These are phyloP conservation scores for Bryum argenteum DNA, from an alignment of 225 moss, liverwort and hornwort species.

Conservation along the genomic window DNA sequence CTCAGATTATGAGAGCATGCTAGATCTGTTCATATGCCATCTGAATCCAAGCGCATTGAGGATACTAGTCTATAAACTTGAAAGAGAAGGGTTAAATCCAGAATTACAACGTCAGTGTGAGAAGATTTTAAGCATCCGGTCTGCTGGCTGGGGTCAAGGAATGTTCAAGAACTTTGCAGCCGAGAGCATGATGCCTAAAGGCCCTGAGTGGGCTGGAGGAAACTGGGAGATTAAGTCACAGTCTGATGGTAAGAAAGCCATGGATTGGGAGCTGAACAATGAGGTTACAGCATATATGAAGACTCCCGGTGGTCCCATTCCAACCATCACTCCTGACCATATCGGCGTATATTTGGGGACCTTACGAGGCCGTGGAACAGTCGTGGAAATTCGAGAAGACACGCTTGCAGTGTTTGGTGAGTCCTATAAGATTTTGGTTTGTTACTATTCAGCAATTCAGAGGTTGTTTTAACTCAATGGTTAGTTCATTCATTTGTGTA, in stretches of 20 bases:
- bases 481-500: constrained; percentile 1
- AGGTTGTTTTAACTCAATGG: not conserved
- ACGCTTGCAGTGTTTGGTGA: constrained; percentile 72
- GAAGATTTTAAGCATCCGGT: constrained; percentile 85
- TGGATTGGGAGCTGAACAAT: constrained; percentile 95
- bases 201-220: constrained; percentile 96
- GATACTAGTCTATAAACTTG: constrained; percentile 85
- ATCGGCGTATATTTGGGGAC: constrained; percentile 98
- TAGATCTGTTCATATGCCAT: constrained; percentile 95
- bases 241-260: constrained; percentile 69
- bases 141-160: constrained; percentile 91
- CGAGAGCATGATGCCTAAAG: constrained; percentile 99
- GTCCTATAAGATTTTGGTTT: not conserved
- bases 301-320: constrained; percentile 83
- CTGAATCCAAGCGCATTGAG: constrained; percentile 97
- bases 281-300: constrained; percentile 99
- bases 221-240: constrained; percentile 94
- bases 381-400: constrained; percentile 90
- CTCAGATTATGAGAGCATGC: constrained; percentile 90
- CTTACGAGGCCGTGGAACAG: constrained; percentile 92
- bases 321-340: constrained; percentile 96
- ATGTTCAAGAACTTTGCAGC: constrained; percentile 90
- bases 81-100: constrained; percentile 76
- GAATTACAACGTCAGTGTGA: constrained; percentile 98
- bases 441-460: not conserved